Conservation (phyloP, 2,329 filamentous ascomycete genomes). For the Boeremia lycopersici region DNA sequence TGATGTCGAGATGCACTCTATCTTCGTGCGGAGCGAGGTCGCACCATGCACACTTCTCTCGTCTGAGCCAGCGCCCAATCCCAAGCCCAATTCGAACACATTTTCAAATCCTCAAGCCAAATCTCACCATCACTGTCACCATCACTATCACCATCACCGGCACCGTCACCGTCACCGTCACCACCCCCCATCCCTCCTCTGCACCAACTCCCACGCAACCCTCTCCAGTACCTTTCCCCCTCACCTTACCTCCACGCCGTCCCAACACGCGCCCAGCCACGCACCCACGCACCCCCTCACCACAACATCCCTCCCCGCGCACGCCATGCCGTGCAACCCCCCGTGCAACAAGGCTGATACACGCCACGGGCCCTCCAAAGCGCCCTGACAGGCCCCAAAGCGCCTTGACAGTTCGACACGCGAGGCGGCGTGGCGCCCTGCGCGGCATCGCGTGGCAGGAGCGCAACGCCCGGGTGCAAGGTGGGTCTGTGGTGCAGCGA, state of each 20-base stretch:
- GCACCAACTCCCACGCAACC: no score
- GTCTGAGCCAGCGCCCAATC: no score
- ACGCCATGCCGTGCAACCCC: not conserved
- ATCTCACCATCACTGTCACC: no score
- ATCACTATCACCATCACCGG: no score
- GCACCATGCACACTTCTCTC: no score
- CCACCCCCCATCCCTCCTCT: no score
- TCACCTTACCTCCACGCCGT: not conserved
- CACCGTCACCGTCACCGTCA: no score
- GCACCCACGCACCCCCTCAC: not conserved
- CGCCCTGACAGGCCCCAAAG: conserved; percentile 2
- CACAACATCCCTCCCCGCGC: not conserved
- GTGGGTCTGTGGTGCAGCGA: not conserved
- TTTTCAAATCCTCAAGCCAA: no score
- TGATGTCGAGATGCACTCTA: not conserved
- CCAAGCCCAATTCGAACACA: no score
- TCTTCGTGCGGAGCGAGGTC: no score
- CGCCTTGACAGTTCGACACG: conserved; percentile 2
- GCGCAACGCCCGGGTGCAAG: not conserved
- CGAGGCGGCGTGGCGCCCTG: conserved; percentile 8
- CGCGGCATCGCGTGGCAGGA: conserved; percentile 9
- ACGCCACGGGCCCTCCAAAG: not conserved
- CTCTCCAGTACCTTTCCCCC: not conserved
- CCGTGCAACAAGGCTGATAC: conserved; percentile 2
- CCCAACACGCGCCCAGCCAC: not conserved